phyloP scores from a whole-genome alignment of 805 yeast species.

The Saccharomycopsis capsularis region DNA sequence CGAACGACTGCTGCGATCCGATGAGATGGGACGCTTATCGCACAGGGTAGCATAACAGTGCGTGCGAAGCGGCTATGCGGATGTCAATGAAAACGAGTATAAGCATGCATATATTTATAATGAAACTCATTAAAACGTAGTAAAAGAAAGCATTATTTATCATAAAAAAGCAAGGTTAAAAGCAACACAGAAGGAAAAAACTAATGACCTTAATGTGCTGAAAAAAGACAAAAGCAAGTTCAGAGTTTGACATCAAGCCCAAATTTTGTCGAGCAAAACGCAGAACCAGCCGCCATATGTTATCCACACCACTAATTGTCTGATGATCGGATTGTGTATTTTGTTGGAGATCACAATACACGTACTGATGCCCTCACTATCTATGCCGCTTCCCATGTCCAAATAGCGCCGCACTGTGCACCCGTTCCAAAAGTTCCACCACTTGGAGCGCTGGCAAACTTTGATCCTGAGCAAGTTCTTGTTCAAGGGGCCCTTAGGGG shows the following conservation, averaged over 20 bases:
- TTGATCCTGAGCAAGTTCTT: slow-evolving; percentile 64
- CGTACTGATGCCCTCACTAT: slow-evolving; percentile 70
- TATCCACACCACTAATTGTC: slow-evolving; percentile 39
- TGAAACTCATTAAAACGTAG: not conserved
- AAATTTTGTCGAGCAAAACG: slow-evolving; percentile 42
- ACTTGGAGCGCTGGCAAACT: slow-evolving; percentile 78
- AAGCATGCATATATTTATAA: not conserved
- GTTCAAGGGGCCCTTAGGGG: slow-evolving; percentile 84
- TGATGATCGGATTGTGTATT: slow-evolving; percentile 40
- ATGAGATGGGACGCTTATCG: too few relatives aligned
- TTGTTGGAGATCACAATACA: slow-evolving; percentile 63
- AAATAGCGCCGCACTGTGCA: slow-evolving; percentile 72
- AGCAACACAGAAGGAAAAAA: too few relatives aligned
- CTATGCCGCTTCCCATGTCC: slow-evolving; percentile 82
- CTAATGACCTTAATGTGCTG: too few relatives aligned
- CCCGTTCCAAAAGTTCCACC: slow-evolving; percentile 88
- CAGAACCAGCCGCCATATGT: slow-evolving; percentile 63
- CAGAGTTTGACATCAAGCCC: slow-evolving; percentile 38
- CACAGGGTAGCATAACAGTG: too few relatives aligned
- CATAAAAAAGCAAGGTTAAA: not conserved
- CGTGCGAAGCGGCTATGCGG: not conserved
- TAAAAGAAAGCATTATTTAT: not conserved
- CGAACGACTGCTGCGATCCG: too few relatives aligned
- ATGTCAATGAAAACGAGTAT: too few relatives aligned
- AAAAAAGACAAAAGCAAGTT: not conserved